Percentiles rank a stretch among this genome's conserved stretches.
Evolutionary conservation across 768 basidiomycete genomes (phyloP).

Genomic region (Pisolithus marmoratus): DNA sequence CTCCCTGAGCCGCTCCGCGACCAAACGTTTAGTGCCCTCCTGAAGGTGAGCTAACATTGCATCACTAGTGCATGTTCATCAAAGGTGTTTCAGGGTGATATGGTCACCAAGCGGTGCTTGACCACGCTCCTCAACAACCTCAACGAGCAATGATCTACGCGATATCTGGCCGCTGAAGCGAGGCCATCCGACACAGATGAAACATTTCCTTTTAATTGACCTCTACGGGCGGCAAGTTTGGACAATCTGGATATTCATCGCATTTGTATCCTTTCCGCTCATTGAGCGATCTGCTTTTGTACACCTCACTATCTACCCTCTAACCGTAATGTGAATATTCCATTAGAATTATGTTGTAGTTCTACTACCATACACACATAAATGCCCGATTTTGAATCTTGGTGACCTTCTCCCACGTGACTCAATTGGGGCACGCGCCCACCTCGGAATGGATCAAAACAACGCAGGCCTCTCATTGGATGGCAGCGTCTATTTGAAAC

Average conservation of each 20-base stretch:
- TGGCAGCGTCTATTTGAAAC: neutral
- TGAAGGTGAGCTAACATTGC: conserved; percentile 55
- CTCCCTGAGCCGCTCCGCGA: conserved; percentile 93
- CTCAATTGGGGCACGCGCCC: no score
- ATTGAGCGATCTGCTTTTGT: conserved; percentile 20
- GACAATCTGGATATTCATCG: conserved; percentile 25
- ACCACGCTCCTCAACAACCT: conserved; percentile 87
- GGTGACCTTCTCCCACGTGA: no score
- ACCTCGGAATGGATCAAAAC: no score
- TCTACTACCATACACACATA: conserved; percentile 14
- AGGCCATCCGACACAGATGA: conserved; percentile 3
- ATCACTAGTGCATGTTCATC: neutral
- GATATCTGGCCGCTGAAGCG: neutral
- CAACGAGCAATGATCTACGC: conserved; percentile 48
- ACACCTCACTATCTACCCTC: conserved; percentile 28
- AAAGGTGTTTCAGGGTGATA: conserved; percentile 63
- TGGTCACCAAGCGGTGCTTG: conserved; percentile 95
- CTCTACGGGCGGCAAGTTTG: conserved; percentile 18
- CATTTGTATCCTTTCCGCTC: conserved; percentile 23
- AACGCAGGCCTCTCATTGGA: neutral
- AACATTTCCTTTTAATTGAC: conserved; percentile 9
- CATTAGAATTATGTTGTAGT: conserved; percentile 30
- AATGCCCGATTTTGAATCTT: neutral
- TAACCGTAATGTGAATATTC: conserved; percentile 28
- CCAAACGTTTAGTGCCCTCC: conserved; percentile 82